A percentile compares a stretch with the other conserved stretches of the same genome.
Conservation (phyloP, 305 asterid genomes). For the Fraxinus paxiana region DNA sequence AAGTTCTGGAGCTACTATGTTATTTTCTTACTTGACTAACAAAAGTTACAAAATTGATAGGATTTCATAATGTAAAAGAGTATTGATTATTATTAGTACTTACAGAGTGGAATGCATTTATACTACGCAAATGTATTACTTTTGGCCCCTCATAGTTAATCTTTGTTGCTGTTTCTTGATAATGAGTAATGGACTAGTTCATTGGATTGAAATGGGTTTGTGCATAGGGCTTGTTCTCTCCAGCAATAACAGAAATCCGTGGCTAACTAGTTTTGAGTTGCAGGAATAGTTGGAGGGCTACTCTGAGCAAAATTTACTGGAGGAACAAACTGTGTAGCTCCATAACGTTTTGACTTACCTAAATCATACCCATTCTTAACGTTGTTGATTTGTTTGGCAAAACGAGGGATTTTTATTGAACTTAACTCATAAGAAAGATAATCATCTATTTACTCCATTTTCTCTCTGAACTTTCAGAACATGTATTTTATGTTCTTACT, state of each 20-base stretch:
- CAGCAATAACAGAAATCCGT: background rate
- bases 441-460: background rate
- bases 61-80: background rate
- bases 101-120: background rate
- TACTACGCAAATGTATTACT: background rate
- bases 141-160: background rate
- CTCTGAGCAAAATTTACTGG: background rate
- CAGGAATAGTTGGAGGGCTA: background rate
- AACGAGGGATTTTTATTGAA: background rate
- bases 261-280: background rate
- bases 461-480: background rate
- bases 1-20: conserved; percentile 33
- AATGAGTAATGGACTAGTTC: background rate
- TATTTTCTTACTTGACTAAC: background rate
- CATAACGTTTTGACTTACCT: background rate
- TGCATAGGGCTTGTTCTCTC: background rate
- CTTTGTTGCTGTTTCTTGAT: background rate
- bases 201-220: conserved; percentile 1
- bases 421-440: background rate
- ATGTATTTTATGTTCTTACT: background rate
- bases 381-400: background rate
- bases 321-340: background rate
- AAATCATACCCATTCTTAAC: background rate
- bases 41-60: background rate
- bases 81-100: background rate